Evolutionary conservation across 2,329 filamentous ascomycete species (phyloP).

Genomic region (Colletotrichum brevisporum): DNA sequence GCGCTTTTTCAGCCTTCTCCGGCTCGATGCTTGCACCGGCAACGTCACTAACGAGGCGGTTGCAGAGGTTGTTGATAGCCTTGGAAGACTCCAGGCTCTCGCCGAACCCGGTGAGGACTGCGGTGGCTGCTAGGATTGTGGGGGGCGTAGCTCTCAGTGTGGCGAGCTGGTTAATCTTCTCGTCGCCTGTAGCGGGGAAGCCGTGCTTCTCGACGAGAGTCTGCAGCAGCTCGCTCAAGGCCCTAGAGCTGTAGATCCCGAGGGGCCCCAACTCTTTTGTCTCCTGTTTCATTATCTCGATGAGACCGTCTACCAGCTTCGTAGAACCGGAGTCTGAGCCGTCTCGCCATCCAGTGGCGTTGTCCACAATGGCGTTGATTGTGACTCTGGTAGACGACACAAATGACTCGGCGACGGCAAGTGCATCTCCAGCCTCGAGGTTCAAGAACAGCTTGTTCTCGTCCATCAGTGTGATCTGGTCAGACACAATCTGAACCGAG

Average conservation of each 20-base stretch:
- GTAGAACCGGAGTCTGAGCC: conserved; percentile 51
- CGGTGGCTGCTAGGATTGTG: conserved; percentile 64
- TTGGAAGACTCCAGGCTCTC: conserved; percentile 64
- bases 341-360: conserved; percentile 56
- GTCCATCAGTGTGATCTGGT: conserved; percentile 65
- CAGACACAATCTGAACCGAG: conserved; percentile 65
- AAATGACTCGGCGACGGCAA: conserved; percentile 59
- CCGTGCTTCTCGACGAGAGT: conserved; percentile 63
- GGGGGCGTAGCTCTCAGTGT: conserved; percentile 62
- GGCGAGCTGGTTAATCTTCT: conserved; percentile 60
- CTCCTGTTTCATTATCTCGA: conserved; percentile 60
- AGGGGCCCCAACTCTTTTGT: conserved; percentile 57
- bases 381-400: conserved; percentile 56
- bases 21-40: conserved; percentile 61
- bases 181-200: conserved; percentile 60
- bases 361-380: conserved; percentile 52
- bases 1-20: conserved; percentile 62
- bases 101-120: conserved; percentile 66
- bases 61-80: conserved; percentile 67
- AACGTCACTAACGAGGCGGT: conserved; percentile 73
- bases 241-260: conserved; percentile 67
- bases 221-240: conserved; percentile 65
- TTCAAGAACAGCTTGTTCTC: conserved; percentile 63
- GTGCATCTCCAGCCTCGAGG: conserved; percentile 52
- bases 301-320: conserved; percentile 56